A percentile compares a stretch with the other conserved stretches of the same genome.
Evolutionary conservation across 2,329 filamentous ascomycete species (phyloP).

Genomic region (Aspergillus tamarii): DNA sequence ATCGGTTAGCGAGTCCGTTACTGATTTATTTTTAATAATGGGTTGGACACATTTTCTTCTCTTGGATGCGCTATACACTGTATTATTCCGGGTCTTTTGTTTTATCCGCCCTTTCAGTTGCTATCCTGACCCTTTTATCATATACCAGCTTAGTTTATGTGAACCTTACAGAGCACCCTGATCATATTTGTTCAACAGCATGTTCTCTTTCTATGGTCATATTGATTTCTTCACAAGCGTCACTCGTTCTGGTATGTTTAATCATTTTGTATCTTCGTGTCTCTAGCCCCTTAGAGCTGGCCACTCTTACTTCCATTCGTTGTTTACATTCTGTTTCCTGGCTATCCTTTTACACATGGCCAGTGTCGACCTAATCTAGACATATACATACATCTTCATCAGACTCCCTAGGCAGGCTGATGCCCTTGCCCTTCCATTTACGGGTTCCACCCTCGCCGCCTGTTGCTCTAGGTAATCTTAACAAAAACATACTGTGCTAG

Average conservation of each 20-base stretch:
- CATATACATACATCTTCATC: neutral
- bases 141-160: neutral
- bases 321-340: conserved; percentile 13
- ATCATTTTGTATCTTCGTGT: conserved; percentile 12
- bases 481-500: too few species aligned
- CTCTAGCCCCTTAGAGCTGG: conserved; percentile 5
- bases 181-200: neutral
- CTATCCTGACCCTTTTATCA: neutral
- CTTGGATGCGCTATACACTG: conserved; percentile 21
- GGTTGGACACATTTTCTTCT: conserved; percentile 12
- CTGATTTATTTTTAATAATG: conserved; percentile 5
- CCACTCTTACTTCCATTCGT: conserved; percentile 11
- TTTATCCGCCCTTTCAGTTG: neutral
- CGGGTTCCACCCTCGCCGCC: too few species aligned
- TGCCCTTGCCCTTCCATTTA: neutral
- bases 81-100: conserved; percentile 21
- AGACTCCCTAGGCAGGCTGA: neutral
- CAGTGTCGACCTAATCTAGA: neutral
- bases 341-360: conserved; percentile 11
- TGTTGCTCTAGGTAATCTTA: too few species aligned
- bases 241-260: conserved; percentile 14
- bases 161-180: neutral
- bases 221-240: neutral
- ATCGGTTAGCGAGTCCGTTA: conserved; percentile 3
- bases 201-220: neutral